phyloP scores from a whole-genome alignment of 1,139 yeast species.

The Lodderomyces orthopsilosis region DNA sequence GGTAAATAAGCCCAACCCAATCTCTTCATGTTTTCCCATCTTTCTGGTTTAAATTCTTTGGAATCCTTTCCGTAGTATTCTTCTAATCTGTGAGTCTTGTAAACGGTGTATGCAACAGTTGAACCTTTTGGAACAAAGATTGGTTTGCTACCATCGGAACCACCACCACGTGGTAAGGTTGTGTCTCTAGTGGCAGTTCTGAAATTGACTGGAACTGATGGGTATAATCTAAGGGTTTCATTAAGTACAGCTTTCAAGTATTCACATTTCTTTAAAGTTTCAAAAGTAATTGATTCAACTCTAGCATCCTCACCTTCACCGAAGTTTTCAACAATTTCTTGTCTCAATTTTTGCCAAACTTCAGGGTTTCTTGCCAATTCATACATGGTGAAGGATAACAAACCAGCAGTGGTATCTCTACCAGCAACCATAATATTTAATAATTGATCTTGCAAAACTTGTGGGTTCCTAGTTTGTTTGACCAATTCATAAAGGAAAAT shows the following conservation, averaged over 20 bases:
- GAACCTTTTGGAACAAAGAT: conserved; percentile 47
- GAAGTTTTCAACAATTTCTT: conserved; percentile 30
- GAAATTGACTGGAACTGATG: conserved; percentile 54
- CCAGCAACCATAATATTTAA: conserved; percentile 48
- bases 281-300: conserved; percentile 41
- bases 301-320: conserved; percentile 29
- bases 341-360: conserved; percentile 32
- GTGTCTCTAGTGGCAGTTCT: conserved; percentile 43
- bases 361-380: conserved; percentile 44
- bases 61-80: conserved; percentile 50
- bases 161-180: conserved; percentile 51
- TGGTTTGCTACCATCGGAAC: conserved; percentile 41
- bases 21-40: conserved; percentile 41
- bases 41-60: conserved; percentile 45
- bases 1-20: conserved; percentile 56
- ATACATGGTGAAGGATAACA: conserved; percentile 38
- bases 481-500: conserved; percentile 45
- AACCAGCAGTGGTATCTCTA: conserved; percentile 50
- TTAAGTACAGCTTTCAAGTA: conserved; percentile 47
- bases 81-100: conserved; percentile 44
- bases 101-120: conserved; percentile 42
- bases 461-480: conserved; percentile 45
- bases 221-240: conserved; percentile 53
- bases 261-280: conserved; percentile 47
- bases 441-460: conserved; percentile 43